Evolutionary conservation across 2,329 filamentous ascomycete genomes (phyloP), one percentile per base, ranked within the genome.

Genomic region (Cytospora chrysosperma): DNA sequence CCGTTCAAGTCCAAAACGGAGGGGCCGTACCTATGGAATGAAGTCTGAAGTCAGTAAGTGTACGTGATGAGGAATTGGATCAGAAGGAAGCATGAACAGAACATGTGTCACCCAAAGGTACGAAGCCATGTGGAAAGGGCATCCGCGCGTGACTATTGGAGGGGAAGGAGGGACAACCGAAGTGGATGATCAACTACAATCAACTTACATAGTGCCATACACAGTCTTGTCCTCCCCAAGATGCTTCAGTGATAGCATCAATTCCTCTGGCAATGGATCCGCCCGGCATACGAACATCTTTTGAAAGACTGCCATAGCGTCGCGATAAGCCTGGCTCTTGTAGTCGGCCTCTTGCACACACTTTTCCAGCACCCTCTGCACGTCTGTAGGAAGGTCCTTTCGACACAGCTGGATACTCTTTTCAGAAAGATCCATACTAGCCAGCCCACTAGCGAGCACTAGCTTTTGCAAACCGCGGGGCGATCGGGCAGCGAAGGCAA

Each of bases 401-500:
- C 58, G 58, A 47, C 58, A 54, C 51, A 61, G 17, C 58, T 55
- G 34, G 34, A 61, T 54, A 19, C 58, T 34, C 51, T 61, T 30
- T 10, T 49, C 30, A 30, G 43, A 61, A 34, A 61, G 51, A 49
- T 55, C 69, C 67, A 72, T 74, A 53, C 72, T 75, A 3, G 72
- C 71, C 4, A 72, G 62, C 40, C 70, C 71, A 58, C 68, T 75
- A 1, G 69, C 64, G 19, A 75, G 59, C 12, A 75, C 52, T 6
- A 75, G 61, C 1, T 67, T 69, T 9, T 68, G 63, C 19, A 76
- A 69, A 12, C 70, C 58, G 26, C 50, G 68, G 12, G 57, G 59
- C 1, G 64, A 34, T 17, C 50, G 28, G 28, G 34, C 49, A 52
- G 61, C 49, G 21, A 52, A 63, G 32, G 47, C 32, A 37, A 28